A percentile compares a stretch with the other conserved stretches of the same genome.
These are phyloP conservation scores for Xylariaceae sp. DNA, from an alignment of 2,329 filamentous ascomycete genomes.

Conservation along the genomic window DNA sequence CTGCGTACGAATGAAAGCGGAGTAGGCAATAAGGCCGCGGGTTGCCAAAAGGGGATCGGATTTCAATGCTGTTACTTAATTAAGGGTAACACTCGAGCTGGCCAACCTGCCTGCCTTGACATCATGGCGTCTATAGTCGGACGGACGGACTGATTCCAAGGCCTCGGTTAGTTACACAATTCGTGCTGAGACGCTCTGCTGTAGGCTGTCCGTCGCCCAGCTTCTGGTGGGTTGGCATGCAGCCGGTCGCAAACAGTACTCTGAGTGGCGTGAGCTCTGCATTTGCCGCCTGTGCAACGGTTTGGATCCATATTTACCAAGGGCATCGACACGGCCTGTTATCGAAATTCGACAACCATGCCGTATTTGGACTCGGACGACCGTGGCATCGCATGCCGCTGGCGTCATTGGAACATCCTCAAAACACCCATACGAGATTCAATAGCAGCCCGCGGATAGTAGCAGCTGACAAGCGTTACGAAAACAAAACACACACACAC, in stretches of 20 bases:
- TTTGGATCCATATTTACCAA: background rate
- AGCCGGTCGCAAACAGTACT: conserved; percentile 14
- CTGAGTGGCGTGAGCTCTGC: conserved; percentile 15
- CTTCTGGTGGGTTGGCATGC: conserved; percentile 4
- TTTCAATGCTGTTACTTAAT: too few species aligned
- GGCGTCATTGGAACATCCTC: background rate
- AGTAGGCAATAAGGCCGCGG: background rate
- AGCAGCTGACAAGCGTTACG: conserved; percentile 1
- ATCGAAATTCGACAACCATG: background rate
- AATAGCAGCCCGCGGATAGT: conserved; percentile 1
- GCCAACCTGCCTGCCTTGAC: background rate
- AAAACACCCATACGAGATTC: background rate
- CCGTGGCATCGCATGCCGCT: background rate
- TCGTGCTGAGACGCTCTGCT: conserved; percentile 8
- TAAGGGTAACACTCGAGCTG: background rate
- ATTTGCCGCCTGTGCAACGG: conserved; percentile 4
- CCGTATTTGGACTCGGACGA: background rate
- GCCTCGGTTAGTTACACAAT: background rate
- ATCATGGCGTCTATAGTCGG: background rate
- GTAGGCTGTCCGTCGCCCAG: too few species aligned
- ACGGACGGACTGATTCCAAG: background rate
- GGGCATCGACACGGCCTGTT: too few species aligned
- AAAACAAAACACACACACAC: background rate
- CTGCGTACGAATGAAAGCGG: conserved; percentile 10
- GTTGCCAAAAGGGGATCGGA: conserved; percentile 1